Conservation (phyloP, 2,329 filamentous ascomycete species). For the Ophiostoma sp. region DNA sequence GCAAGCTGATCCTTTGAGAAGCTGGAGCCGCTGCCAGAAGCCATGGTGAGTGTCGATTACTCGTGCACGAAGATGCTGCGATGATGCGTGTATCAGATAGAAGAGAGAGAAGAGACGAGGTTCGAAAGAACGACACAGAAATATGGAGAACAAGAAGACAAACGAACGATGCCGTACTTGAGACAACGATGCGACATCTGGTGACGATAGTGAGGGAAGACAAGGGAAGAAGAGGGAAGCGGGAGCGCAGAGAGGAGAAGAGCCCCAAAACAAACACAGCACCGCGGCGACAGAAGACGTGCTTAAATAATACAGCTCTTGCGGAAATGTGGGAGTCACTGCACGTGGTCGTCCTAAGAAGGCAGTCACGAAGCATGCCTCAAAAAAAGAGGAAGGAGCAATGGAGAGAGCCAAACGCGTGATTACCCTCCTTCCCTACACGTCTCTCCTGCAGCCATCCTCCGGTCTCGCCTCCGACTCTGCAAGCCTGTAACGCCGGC, state of each 20-base stretch:
- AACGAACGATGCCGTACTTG: not conserved
- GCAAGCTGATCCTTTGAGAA: constrained; percentile 24
- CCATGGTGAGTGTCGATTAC: constrained; percentile 5
- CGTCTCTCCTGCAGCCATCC: not conserved
- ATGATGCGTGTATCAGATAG: too few species aligned
- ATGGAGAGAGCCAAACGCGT: not conserved
- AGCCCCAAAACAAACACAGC: not conserved
- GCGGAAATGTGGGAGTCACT: not conserved
- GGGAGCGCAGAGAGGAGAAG: not conserved
- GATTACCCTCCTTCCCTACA: not conserved
- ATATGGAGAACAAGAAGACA: too few species aligned
- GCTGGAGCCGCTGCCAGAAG: not conserved
- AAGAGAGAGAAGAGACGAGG: not conserved
- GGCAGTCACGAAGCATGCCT: not conserved
- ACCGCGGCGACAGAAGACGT: not conserved
- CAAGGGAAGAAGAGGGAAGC: not conserved
- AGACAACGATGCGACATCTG: not conserved
- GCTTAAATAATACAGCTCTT: not conserved
- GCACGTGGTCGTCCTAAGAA: not conserved
- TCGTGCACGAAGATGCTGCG: too few species aligned
- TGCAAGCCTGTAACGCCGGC: not conserved
- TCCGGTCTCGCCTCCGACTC: not conserved
- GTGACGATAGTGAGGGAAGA: not conserved
- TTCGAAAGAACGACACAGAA: not conserved
- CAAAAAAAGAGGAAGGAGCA: constrained; percentile 6